Conservation (phyloP, 768 basidiomycete genomes). For the Termitomyces sp. region DNA sequence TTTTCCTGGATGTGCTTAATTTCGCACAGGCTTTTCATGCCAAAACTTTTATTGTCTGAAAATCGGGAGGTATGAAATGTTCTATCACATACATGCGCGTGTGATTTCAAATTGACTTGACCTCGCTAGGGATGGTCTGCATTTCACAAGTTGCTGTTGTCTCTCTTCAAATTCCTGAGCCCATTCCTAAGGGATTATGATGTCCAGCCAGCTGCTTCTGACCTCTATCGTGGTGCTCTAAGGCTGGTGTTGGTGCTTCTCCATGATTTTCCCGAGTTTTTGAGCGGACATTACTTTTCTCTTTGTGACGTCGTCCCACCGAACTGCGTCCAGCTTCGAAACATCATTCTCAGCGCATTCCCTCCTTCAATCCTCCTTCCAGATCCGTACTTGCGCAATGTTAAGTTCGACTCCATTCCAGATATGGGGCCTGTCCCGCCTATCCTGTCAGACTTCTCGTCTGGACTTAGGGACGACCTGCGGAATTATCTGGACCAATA, state of each 20-base stretch:
- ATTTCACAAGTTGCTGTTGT: constrained; percentile 90
- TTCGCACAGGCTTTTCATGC: constrained; percentile 97
- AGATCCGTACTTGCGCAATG: constrained; percentile 75
- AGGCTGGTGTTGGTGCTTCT: constrained; percentile 91
- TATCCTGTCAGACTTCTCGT: constrained; percentile 86
- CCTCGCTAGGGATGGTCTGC: constrained; percentile 77
- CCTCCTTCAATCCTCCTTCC: constrained; percentile 77
- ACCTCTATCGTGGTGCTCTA: constrained; percentile 86
- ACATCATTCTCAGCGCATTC: constrained; percentile 95
- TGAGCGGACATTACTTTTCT: constrained; percentile 94
- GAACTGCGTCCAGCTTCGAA: constrained; percentile 92
- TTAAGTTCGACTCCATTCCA: constrained; percentile 68
- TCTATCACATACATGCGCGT: neutral
- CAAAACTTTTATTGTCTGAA: constrained; percentile 81
- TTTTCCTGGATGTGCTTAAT: constrained; percentile 98
- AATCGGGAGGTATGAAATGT: constrained; percentile 66
- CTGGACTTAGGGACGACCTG: constrained; percentile 74
- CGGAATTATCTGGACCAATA: constrained; percentile 78
- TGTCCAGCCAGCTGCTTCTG: constrained; percentile 72
- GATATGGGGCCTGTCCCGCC: constrained; percentile 93
- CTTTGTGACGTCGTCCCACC: constrained; percentile 91
- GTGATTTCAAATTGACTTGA: constrained; percentile 4
- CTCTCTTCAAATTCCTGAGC: constrained; percentile 90
- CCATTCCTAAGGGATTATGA: constrained; percentile 86
- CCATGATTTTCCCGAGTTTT: constrained; percentile 98